phyloP scores from a whole-genome alignment of 768 basidiomycete genomes.

The Lentinus tigrinus region DNA sequence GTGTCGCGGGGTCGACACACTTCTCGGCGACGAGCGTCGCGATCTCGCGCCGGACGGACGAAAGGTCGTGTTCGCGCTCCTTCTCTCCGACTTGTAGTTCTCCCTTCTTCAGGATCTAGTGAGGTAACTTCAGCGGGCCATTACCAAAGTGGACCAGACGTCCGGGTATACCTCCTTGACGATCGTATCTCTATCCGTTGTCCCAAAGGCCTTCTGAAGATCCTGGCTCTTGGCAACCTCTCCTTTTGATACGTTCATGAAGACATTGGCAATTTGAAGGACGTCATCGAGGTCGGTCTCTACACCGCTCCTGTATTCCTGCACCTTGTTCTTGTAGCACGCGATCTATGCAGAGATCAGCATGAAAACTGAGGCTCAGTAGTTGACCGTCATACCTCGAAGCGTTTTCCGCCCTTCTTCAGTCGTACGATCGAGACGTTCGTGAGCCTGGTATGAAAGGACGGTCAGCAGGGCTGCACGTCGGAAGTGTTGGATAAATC shows the following conservation, averaged over 20 bases:
- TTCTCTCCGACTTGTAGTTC: conserved; percentile 97
- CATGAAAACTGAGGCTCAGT: not conserved
- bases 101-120: conserved; percentile 89
- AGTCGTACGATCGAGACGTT: conserved; percentile 96
- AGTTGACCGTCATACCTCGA: conserved; percentile 61
- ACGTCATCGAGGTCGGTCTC: conserved; percentile 95
- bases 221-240: conserved; percentile 88
- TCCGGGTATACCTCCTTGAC: conserved; percentile 68
- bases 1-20: conserved; percentile 90
- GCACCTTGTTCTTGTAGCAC: conserved; percentile 99
- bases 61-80: conserved; percentile 89
- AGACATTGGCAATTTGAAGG: conserved; percentile 94
- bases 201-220: conserved; percentile 89
- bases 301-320: conserved; percentile 91
- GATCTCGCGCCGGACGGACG: conserved; percentile 82
- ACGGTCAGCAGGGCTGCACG: conserved; percentile 11
- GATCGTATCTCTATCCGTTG: conserved; percentile 63
- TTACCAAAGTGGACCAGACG: not conserved
- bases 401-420: conserved; percentile 96
- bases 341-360: conserved; percentile 61
- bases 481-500: not conserved
- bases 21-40: conserved; percentile 94
- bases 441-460: conserved; percentile 63
- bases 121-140: not conserved
- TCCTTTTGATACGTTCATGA: conserved; percentile 95